Evolutionary conservation across 345 rosid species (phyloP).

Genomic region (Populus nigra): DNA sequence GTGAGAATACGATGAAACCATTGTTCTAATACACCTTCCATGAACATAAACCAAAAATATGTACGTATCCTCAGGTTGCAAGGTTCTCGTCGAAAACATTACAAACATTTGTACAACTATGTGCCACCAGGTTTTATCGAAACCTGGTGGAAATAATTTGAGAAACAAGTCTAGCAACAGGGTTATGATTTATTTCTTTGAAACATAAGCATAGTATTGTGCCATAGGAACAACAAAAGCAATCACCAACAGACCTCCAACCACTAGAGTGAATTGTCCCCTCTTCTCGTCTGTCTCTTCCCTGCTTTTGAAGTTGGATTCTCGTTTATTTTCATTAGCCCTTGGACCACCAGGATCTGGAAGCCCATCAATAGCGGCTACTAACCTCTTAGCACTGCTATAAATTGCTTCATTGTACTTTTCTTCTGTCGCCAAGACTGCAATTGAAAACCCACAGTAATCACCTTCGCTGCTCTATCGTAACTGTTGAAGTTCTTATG

Average conservation of each 20-base stretch:
- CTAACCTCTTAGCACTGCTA: constrained; percentile 81
- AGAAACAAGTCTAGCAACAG: constrained; percentile 7
- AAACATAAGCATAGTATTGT: constrained; percentile 88
- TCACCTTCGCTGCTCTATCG: constrained; percentile 6
- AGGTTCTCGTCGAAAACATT: constrained; percentile 27
- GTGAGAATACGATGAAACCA: constrained; percentile 1
- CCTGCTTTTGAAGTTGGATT: constrained; percentile 80
- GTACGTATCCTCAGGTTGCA: constrained; percentile 16
- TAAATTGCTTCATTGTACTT: constrained; percentile 89
- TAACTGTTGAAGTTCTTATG: background rate
- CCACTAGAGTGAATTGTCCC: constrained; percentile 92
- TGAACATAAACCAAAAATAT: constrained; percentile 6
- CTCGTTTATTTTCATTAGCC: constrained; percentile 68
- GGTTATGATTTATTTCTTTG: constrained; percentile 51
- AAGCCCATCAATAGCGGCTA: constrained; percentile 88
- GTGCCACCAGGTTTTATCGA: constrained; percentile 3
- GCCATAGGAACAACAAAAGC: constrained; percentile 98
- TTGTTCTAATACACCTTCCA: background rate
- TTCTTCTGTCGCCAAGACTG: constrained; percentile 95
- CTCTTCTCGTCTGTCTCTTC: constrained; percentile 96
- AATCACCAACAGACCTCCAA: constrained; percentile 86
- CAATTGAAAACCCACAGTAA: constrained; percentile 18
- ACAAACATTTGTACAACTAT: constrained; percentile 35
- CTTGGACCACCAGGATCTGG: constrained; percentile 92
- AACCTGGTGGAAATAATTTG: constrained; percentile 12